Evolutionary conservation across 2,329 filamentous ascomycete genomes (phyloP), one percentile per base, ranked within the genome.

Genomic region (Neonectria coccinea): DNA sequence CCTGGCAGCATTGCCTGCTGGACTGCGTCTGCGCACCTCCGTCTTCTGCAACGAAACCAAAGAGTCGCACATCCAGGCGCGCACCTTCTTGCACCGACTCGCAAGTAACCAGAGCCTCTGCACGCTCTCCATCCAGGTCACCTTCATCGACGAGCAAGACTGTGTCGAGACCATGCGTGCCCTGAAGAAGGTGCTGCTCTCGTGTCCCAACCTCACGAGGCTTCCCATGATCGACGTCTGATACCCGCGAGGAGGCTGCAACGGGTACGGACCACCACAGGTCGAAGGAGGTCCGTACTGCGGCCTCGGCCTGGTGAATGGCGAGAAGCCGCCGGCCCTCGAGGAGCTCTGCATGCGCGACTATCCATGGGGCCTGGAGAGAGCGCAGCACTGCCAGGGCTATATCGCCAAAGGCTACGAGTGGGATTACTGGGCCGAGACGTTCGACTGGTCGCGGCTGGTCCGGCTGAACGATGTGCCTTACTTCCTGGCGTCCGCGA

Each of bases 121-220:
- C 12, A 31, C 45, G 4, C 58, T 67, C 33, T 62, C 51, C 22
- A 12, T 65, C 18, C 9, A 50, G 2, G 18, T 62, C n/a, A 51
- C 14, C 11, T 67, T 53, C 25, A 48, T 56, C 18, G 22, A 59
- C n/a, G 61, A 59, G n/a, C 64, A 56, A 7, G 16, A 41, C 5
- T 67, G 64, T 18, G 18, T 53, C n/a, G 54, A 64, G 27, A 64
- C 61, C 18, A 64, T 67, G 61, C 36, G 42, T 22, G 42, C 25
- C 25, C 50, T 64, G 5, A 67, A 64, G 20, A 29, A 27, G 8
- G 64, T 67, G 2, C 44, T 67, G 4, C 36, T 67, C 36, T 62
- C 64, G 20, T 67, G 64, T 20, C 64, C 61, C 22, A 64, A 60
- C n/a, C 56, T 67, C 36, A 39, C 29, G 20, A 56, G 54, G 12